Evolutionary conservation across 78 protist genomes (phyloP).

Genomic region (Tieghemostelium lacteum): DNA sequence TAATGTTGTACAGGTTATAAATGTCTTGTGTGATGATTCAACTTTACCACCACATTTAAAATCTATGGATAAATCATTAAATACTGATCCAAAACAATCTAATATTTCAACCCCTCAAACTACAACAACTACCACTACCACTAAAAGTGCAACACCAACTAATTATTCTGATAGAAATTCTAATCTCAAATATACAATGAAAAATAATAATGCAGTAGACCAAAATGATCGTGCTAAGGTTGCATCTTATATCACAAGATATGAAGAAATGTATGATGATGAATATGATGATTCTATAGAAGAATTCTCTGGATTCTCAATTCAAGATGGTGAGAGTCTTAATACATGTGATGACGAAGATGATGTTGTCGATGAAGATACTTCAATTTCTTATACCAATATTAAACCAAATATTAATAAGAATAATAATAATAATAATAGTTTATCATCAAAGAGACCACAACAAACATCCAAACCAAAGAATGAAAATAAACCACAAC

Average conservation of each 20-base stretch:
- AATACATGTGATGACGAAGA: not conserved
- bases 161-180: not conserved
- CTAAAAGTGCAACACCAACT: not conserved
- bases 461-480: too few species aligned
- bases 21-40: conserved; percentile 59
- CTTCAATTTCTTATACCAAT: not conserved
- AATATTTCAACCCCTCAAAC: not conserved
- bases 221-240: too few species aligned
- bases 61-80: conserved; percentile 24
- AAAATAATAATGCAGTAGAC: too few species aligned
- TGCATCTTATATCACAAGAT: conserved; percentile 31
- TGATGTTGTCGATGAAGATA: not conserved
- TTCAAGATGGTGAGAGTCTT: conserved; percentile 64
- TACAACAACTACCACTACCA: not conserved
- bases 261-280: conserved; percentile 51
- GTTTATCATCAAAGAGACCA: too few species aligned
- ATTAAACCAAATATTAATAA: not conserved
- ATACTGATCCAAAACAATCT: not conserved
- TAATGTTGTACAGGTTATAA: conserved; percentile 49
- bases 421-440: not conserved
- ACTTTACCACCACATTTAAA: conserved; percentile 36
- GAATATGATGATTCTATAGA: conserved; percentile 72
- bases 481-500: too few species aligned
- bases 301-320: conserved; percentile 20
- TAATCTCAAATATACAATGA: not conserved